Evolutionary conservation across 257 asterid genomes (phyloP).

Genomic region (Primulina tabacum): DNA sequence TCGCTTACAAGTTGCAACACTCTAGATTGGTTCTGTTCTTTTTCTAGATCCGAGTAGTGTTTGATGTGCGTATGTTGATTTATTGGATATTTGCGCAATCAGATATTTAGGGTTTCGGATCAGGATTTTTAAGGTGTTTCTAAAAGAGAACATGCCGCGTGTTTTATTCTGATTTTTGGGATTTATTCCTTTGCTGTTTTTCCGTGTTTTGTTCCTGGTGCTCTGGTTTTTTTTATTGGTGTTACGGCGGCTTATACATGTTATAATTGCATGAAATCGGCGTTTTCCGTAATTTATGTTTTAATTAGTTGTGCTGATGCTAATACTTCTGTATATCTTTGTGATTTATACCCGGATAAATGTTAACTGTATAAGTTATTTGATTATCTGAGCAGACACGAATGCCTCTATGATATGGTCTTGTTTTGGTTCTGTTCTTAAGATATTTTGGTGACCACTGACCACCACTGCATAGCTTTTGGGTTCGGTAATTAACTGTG

Average conservation of each 20-base stretch:
- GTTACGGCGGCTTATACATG: neutral
- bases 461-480: too few species aligned
- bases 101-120: conserved; percentile 35
- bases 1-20: neutral
- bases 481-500: too few species aligned
- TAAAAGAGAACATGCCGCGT: neutral
- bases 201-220: neutral
- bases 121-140: conserved; percentile 15
- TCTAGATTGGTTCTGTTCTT: conserved; percentile 12
- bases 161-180: neutral
- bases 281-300: neutral
- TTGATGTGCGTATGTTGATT: conserved; percentile 13
- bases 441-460: too few species aligned
- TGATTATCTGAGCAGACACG: conserved; percentile 1
- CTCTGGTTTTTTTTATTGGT: conserved; percentile 10
- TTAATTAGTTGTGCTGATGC: neutral
- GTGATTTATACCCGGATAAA: neutral
- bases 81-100: neutral
- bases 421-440: neutral
- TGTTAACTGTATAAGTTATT: neutral
- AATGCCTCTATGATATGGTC: neutral
- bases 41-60: conserved; percentile 28
- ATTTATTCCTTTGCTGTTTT: neutral
- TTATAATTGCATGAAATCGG: neutral
- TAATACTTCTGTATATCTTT: too few species aligned